These are phyloP conservation scores for Boletus subcaerulescens DNA, from an alignment of 768 basidiomycete species.

Conservation along the genomic window DNA sequence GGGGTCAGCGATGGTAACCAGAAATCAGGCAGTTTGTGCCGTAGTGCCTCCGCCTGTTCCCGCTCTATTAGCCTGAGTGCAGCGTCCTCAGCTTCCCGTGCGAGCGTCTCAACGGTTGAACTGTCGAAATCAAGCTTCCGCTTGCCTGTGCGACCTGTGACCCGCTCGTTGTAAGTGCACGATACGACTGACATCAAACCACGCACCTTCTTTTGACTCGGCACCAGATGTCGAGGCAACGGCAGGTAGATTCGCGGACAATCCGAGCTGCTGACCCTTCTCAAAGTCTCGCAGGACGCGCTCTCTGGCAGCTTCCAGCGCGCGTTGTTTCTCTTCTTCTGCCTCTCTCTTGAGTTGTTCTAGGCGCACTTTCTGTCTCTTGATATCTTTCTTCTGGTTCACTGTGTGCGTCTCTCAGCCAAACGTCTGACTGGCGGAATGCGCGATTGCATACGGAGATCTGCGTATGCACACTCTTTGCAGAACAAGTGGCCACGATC, in stretches of 20 bases:
- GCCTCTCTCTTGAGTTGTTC: slow-evolving; percentile 73
- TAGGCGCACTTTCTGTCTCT: slow-evolving; percentile 80
- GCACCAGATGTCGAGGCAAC: slow-evolving; percentile 37
- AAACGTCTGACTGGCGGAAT: slow-evolving; percentile 1
- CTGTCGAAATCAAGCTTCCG: slow-evolving; percentile 86
- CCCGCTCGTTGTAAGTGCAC: background rate
- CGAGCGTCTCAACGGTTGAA: slow-evolving; percentile 64
- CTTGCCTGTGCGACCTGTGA: slow-evolving; percentile 59
- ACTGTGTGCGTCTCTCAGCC: slow-evolving; percentile 44
- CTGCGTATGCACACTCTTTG: slow-evolving; percentile 89
- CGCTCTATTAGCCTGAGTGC: slow-evolving; percentile 79
- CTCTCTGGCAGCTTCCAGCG: slow-evolving; percentile 73
- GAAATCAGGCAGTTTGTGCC: slow-evolving; percentile 91
- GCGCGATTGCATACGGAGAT: slow-evolving; percentile 57
- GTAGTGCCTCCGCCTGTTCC: slow-evolving; percentile 82
- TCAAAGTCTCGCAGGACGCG: slow-evolving; percentile 91
- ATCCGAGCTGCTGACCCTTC: slow-evolving; percentile 72
- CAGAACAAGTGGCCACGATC: slow-evolving; percentile 89
- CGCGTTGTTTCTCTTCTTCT: slow-evolving; percentile 73
- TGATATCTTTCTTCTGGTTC: slow-evolving; percentile 88
- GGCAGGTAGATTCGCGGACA: slow-evolving; percentile 45
- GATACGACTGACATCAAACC: background rate
- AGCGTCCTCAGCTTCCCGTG: slow-evolving; percentile 82
- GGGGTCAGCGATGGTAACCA: slow-evolving; percentile 96
- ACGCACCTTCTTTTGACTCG: slow-evolving; percentile 38